Conservation (phyloP, 768 basidiomycete species). For the Boletus rufocinnamomeus region DNA sequence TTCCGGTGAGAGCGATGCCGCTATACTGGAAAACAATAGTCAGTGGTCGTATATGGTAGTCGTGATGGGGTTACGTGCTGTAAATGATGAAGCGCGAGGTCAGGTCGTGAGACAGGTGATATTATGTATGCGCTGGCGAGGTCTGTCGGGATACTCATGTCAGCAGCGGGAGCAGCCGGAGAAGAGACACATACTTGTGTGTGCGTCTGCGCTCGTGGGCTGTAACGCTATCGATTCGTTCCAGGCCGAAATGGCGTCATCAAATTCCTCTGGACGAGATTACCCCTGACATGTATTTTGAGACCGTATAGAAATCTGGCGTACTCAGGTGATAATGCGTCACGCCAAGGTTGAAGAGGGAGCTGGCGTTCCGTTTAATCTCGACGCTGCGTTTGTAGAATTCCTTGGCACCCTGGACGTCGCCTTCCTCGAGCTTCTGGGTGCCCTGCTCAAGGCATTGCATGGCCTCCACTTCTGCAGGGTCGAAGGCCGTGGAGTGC, state of each 20-base stretch:
- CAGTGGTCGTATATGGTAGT: constrained; percentile 33
- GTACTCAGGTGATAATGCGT: constrained; percentile 87
- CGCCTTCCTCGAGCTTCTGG: constrained; percentile 82
- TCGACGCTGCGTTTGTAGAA: constrained; percentile 79
- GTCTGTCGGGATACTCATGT: constrained; percentile 49
- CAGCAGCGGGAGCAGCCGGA: constrained; percentile 20
- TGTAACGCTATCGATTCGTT: constrained; percentile 81
- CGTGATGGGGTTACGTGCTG: constrained; percentile 49
- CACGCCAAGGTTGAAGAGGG: constrained; percentile 86
- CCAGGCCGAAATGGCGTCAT: constrained; percentile 84
- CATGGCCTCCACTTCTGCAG: constrained; percentile 78
- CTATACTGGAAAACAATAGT: constrained; percentile 59
- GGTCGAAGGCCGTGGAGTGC: constrained; percentile 81
- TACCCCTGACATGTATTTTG: constrained; percentile 19
- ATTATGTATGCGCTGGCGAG: constrained; percentile 89
- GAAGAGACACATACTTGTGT: constrained; percentile 65
- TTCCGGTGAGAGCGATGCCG: constrained; percentile 79
- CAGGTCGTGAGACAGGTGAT: constrained; percentile 75
- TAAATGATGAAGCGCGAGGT: constrained; percentile 84
- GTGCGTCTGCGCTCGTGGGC: constrained; percentile 82
- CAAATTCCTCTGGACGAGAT: constrained; percentile 70
- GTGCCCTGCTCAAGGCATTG: constrained; percentile 83
- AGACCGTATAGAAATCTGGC: constrained; percentile 31
- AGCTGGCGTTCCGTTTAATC: constrained; percentile 77
- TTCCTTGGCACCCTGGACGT: constrained; percentile 74